Base-by-base conservation (phyloP, 2,329 filamentous ascomycete genomes). In the Akanthomyces dipterigenus region DNA sequence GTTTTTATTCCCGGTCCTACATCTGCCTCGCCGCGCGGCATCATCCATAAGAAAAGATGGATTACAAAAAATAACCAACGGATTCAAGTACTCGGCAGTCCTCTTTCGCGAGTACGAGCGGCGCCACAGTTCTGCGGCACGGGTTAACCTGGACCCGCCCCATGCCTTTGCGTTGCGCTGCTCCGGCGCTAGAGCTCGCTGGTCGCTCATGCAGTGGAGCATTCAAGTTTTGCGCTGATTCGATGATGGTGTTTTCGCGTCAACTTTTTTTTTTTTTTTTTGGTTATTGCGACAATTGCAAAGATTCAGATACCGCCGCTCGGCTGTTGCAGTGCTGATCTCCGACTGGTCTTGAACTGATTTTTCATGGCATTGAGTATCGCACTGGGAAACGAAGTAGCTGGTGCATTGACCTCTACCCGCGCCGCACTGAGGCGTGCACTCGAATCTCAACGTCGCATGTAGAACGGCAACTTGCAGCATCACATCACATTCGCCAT, bases 401-500 rank as follows among this genome's bases (percentile, higher is more conserved):
- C 28, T 28, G 38, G 7, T 26, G 49, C 20, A 50, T 48, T 28
- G 26, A 24, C 40, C 22, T 18, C 22, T 12, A 4, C 34, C 5
- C 3, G n/a, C 22, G n/a, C 8, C 48, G 38, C 45, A 38, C 24
- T 16, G 26, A 16, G 34, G 8, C 51, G 11, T 42, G 36, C 42
- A 34, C n/a, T 22, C 16, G n/a, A n/a, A 22, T 12, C n/a, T 16
- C 51, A 56, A 18, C 50, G 36, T 58, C 31, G 42, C 40, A 53
- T 45, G 56, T 55, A n/a, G 36, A 0, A 36, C 46, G 12, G 20
- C n/a, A 9, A 26, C 28, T 20, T 24, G 43, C 49, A 46, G 24
- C 38, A 45, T 53, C 42, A 40, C 38, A 45, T 53, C 42, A 40
- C 38, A 42, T 26, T 54, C 51, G 43, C 24, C 40, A 69, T 68